Evolutionary conservation across 257 asterid species (phyloP), one percentile per base, ranked within the genome.

Genomic region (Buddleja alternifolia): DNA sequence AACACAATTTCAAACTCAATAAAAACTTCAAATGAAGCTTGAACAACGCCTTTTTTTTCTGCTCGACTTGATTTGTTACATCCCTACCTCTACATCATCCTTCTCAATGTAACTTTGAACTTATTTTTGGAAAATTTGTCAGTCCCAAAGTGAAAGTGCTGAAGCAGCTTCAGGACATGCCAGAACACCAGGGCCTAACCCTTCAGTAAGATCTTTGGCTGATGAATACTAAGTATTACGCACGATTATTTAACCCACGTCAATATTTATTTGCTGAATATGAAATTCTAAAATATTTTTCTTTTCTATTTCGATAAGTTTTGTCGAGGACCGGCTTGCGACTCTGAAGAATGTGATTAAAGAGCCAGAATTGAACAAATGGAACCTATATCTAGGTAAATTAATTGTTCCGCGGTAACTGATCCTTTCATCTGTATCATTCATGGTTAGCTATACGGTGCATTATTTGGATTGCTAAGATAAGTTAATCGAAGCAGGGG

Each of bases 361-460:
- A 59, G 96, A 90, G 81, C 75, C 88, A 0, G 97, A 84, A 72
- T 74, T 93, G 83, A 80, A 77, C 77, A 77, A 76, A 51, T 93
- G 99, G 99, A 88, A 87, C 84, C 80, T 93, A 61, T 93, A 93
- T 75, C 77, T 93, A 69, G 99, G 99, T 90, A 78, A 78, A 14
- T 51, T 1, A 4, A 29, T 1, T 47, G 15, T 14, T 57, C 39
- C 59, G 32, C 59, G 62, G 58, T 47, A 34, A 29, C 21, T 39
- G 9, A 63, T 15, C 40, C 50, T 40, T 57, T 29, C 34, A 9
- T 48, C 32, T 60, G 29, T 40, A 6, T 60, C 32, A 8, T 7
- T 16, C 10, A 11, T 4, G 21, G 1, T 42, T 17, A 29, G 40
- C 5, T 29, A 25, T 32, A 36, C 8, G 19, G 46, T 65, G 42